phyloP scores from a whole-genome alignment of 2,329 filamentous ascomycete genomes.

The Zopfia rhizophila region DNA sequence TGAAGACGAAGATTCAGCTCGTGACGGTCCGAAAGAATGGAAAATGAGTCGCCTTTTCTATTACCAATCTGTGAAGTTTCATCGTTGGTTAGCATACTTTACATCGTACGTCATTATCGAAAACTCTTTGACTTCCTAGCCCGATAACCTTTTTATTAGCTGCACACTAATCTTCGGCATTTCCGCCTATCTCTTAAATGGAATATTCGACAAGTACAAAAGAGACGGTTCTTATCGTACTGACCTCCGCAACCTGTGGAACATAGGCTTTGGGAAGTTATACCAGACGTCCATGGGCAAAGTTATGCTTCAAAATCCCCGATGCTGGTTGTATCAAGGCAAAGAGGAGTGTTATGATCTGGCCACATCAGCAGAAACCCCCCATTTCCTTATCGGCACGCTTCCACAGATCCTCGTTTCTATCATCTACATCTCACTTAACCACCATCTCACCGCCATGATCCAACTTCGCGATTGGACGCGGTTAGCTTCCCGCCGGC shows the following conservation, averaged over 20 bases:
- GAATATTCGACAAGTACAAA: background rate
- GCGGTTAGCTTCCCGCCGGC: constrained; percentile 11
- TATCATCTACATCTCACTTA: constrained; percentile 8
- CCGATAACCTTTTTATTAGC: background rate
- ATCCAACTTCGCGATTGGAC: constrained; percentile 21
- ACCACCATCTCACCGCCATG: constrained; percentile 16
- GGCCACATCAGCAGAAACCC: too few relatives aligned
- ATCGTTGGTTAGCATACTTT: constrained; percentile 10
- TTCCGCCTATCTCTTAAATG: background rate
- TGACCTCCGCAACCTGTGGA: constrained; percentile 1
- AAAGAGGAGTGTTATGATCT: background rate
- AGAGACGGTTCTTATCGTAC: background rate
- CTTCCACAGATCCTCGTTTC: constrained; percentile 11
- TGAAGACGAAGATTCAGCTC: background rate
- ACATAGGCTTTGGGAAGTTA: constrained; percentile 2
- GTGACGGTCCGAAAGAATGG: background rate
- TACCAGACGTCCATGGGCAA: background rate
- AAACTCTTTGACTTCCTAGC: background rate
- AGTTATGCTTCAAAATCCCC: background rate
- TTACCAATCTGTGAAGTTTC: constrained; percentile 7
- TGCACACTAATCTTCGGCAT: constrained; percentile 3
- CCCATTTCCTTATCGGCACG: constrained; percentile 1
- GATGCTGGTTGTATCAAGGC: too few relatives aligned
- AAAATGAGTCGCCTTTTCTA: constrained; percentile 1
- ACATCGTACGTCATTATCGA: constrained; percentile 15